phyloP scores from a whole-genome alignment of 2,329 filamentous ascomycete genomes.

The Curvularia spicifera region DNA sequence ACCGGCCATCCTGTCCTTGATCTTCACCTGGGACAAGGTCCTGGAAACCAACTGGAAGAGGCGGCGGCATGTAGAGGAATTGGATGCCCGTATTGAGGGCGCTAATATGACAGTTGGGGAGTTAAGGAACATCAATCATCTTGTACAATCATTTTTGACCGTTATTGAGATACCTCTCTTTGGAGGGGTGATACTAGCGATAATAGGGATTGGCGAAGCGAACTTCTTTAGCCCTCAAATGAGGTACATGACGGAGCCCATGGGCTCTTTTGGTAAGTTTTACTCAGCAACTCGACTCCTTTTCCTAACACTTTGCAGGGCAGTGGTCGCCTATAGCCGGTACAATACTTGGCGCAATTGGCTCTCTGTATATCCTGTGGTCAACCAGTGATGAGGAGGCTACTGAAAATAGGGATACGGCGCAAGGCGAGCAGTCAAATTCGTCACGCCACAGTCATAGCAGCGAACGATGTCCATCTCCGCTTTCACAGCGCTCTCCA shows the following conservation, averaged over 20 bases:
- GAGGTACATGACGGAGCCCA: constrained; percentile 66
- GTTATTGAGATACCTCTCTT: constrained; percentile 66
- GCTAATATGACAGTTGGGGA: constrained; percentile 61
- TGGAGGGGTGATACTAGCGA: constrained; percentile 63
- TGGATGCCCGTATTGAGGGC: constrained; percentile 56
- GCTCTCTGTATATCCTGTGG: constrained; percentile 63
- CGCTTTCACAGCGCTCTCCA: constrained; percentile 4
- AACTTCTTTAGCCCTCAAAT: constrained; percentile 68
- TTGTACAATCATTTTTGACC: constrained; percentile 46
- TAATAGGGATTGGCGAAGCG: constrained; percentile 66
- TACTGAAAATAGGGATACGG: constrained; percentile 17
- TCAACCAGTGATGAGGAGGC: constrained; percentile 46
- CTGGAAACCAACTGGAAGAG: constrained; percentile 66
- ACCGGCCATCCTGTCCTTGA: constrained; percentile 66
- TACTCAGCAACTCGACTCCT: not conserved
- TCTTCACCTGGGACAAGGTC: constrained; percentile 70
- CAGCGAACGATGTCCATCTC: constrained; percentile 15
- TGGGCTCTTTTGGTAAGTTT: constrained; percentile 60
- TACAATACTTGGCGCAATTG: constrained; percentile 63
- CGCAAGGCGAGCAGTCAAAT: constrained; percentile 8
- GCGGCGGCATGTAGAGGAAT: constrained; percentile 45
- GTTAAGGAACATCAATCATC: constrained; percentile 55
- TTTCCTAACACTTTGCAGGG: constrained; percentile 16
- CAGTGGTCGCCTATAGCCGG: constrained; percentile 68
- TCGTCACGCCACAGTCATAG: constrained; percentile 32